A percentile compares a stretch with the other conserved stretches of the same genome.
Evolutionary conservation across 495 filamentous ascomycete genomes (phyloP).

Genomic region (Neurospora sp.): DNA sequence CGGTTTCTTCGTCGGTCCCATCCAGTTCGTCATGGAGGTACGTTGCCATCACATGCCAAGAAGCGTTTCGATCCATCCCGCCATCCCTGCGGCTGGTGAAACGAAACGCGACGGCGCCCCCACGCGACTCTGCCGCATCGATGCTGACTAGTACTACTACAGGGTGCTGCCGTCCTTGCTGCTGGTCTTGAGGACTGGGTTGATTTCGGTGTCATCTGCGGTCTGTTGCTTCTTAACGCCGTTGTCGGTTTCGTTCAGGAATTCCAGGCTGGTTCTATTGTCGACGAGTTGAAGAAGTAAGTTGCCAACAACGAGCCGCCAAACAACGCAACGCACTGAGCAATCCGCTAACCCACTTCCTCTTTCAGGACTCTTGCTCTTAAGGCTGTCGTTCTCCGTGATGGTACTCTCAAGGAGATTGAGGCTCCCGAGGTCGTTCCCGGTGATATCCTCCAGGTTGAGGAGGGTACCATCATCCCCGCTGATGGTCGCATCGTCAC

Average conservation of each 20-base stretch:
- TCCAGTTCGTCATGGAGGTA: constrained; percentile 93
- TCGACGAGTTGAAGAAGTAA: constrained; percentile 76
- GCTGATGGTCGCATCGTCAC: constrained; percentile 80
- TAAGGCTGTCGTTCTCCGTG: constrained; percentile 74
- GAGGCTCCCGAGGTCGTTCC: constrained; percentile 73
- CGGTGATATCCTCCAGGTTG: constrained; percentile 80
- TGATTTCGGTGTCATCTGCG: constrained; percentile 73
- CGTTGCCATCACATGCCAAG: constrained; percentile 17
- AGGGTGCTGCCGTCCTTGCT: constrained; percentile 39
- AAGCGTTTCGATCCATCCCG: constrained; percentile 5
- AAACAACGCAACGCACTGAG: not conserved
- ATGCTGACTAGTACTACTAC: constrained; percentile 14
- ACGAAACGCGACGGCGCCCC: constrained; percentile 19
- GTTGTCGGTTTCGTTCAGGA: constrained; percentile 81
- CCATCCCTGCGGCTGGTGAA: constrained; percentile 10
- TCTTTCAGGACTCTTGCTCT: constrained; percentile 56
- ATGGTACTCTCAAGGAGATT: constrained; percentile 60
- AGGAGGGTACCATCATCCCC: constrained; percentile 85
- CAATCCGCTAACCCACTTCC: constrained; percentile 7
- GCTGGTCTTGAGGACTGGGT: constrained; percentile 74
- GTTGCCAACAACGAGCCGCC: not conserved
- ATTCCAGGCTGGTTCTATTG: constrained; percentile 81
- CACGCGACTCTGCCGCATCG: constrained; percentile 2
- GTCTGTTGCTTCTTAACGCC: constrained; percentile 68
- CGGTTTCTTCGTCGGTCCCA: constrained; percentile 76